These are phyloP conservation scores for Mucor racemosus DNA, from an alignment of 371 early-diverging fungal genomes.

Conservation along the genomic window DNA sequence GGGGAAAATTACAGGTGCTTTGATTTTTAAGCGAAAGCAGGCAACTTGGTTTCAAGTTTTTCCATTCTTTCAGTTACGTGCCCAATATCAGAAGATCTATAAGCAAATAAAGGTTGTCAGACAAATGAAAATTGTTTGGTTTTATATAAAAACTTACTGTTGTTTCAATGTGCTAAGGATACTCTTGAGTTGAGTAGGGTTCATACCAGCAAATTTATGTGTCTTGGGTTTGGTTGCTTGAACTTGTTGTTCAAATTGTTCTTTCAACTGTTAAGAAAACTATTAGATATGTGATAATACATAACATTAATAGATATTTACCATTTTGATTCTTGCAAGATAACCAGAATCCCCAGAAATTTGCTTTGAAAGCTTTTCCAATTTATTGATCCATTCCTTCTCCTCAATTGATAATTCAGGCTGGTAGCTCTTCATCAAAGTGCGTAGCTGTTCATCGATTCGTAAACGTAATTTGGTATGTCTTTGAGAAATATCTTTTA, in stretches of 20 bases:
- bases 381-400: constrained; percentile 23
- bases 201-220: constrained; percentile 4
- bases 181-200: constrained; percentile 11
- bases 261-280: background rate
- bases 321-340: constrained; percentile 21
- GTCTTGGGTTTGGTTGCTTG: constrained; percentile 1
- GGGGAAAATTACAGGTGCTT: no score
- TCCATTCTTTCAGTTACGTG: background rate
- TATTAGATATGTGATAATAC: background rate
- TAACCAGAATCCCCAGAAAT: constrained; percentile 24
- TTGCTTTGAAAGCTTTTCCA: constrained; percentile 24
- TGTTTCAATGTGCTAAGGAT: constrained; percentile 17
- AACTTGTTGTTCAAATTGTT: background rate
- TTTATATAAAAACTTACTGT: constrained; percentile 17
- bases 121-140: background rate
- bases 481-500: constrained; percentile 18
- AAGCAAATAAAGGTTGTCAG: background rate
- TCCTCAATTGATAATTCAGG: constrained; percentile 31
- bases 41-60: background rate
- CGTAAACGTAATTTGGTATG: constrained; percentile 29
- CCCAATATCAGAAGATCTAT: background rate
- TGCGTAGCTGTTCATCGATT: constrained; percentile 27
- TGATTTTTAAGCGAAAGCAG: background rate
- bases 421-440: constrained; percentile 24
- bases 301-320: background rate